Base-by-base conservation (phyloP, 2,329 filamentous ascomycete genomes). In the Fusarium heterosporum region DNA sequence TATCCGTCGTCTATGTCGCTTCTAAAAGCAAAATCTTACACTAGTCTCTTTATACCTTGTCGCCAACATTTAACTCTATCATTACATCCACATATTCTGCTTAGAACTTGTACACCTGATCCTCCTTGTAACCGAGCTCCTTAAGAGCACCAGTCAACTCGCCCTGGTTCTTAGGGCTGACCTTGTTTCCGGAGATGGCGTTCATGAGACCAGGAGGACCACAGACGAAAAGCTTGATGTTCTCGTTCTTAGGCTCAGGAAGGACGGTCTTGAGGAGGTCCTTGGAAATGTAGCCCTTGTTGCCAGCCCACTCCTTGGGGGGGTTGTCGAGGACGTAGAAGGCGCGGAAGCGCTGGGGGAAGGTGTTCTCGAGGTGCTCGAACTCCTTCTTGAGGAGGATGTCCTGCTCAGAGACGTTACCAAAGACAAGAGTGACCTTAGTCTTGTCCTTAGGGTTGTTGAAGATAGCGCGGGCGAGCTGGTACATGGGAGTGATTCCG, bases 401-500 rank as follows among this genome's bases (percentile, higher is more conserved):
- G 76, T 99, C 96, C 69, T 95, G 87, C 83, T 98, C 93, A 26
- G 83, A 84, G 61, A 97, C 82, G 83, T 98, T 99, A 71, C 93
- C 96, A 76, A 95, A 97, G 36, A 99, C 87, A 30, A 99, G 89
- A 8, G 95, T 98, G 40, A 99, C 93, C 85, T 97, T 97, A 73
- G 96, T 99, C 88, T 96, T 94, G 83, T 99, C 96, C 41, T 92
- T 88, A 62, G 95, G 93, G 87, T 97, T 97, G 81, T 90, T 93
- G 89, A 98, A 97, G 82, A 99, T 97, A 76, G 90, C 87, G 66
- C 93, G 93, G 69, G 89, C 85, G 43, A 99, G 89, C 85, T 99
- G 96, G 85, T 92, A 98, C 95, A 98, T 97, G 72, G 96, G 96
- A 12, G 96, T 96, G 79, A 99, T 97, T 64, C 96, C 96, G 9